These are phyloP conservation scores for Talinum fruticosum DNA, from an alignment of 148 eudicot genomes.

Conservation along the genomic window DNA sequence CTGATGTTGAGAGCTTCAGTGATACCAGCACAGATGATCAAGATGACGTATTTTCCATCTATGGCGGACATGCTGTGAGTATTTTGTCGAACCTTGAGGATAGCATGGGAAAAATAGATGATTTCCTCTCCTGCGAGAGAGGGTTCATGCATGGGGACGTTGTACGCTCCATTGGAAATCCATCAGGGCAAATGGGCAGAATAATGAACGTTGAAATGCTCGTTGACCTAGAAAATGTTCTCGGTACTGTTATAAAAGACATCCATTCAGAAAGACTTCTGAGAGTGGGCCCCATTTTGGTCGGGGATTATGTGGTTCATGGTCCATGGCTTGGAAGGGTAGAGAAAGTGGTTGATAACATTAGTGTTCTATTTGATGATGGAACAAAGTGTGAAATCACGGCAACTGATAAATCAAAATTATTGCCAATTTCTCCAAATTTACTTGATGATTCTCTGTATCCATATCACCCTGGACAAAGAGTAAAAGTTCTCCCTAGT, in stretches of 20 bases:
- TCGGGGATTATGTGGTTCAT: conserved; percentile 59
- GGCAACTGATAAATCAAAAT: conserved; percentile 49
- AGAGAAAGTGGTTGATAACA: conserved; percentile 53
- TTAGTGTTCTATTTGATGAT: conserved; percentile 66
- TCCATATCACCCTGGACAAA: conserved; percentile 92
- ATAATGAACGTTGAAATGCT: conserved; percentile 49
- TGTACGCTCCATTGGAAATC: conserved; percentile 53
- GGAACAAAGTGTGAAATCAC: conserved; percentile 63
- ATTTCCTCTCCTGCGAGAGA: conserved; percentile 84
- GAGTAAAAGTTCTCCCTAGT: conserved; percentile 48
- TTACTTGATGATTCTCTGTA: conserved; percentile 66
- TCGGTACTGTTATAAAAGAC: conserved; percentile 48
- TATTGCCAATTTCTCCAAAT: conserved; percentile 57
- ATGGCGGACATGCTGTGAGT: conserved; percentile 71
- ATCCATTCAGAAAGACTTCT: conserved; percentile 45
- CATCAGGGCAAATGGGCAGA: conserved; percentile 76
- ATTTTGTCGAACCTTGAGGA: conserved; percentile 81
- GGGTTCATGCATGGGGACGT: conserved; percentile 62
- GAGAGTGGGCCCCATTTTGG: conserved; percentile 55
- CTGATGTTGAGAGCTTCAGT: conserved; percentile 70
- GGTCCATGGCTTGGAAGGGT: conserved; percentile 94
- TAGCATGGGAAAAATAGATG: conserved; percentile 80
- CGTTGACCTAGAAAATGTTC: conserved; percentile 70
- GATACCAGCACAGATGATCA: conserved; percentile 76
- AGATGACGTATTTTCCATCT: conserved; percentile 65